Evolutionary conservation across 495 filamentous ascomycete genomes (phyloP).

Genomic region (Hyaloscypha variabilis): DNA sequence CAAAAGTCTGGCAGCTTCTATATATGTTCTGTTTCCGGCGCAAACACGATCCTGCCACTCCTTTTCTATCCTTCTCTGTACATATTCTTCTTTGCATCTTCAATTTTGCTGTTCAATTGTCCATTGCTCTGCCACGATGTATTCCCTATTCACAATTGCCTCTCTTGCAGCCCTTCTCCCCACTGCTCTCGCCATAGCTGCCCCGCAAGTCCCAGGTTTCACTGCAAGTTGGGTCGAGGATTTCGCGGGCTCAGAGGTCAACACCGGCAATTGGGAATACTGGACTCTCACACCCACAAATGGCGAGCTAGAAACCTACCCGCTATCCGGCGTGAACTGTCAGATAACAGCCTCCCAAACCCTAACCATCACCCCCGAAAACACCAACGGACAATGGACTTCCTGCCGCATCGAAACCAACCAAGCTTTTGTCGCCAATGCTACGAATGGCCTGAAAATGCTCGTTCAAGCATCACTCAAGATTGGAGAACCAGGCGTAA

Average conservation of each 20-base stretch:
- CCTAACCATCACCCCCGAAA: slow-evolving; percentile 46
- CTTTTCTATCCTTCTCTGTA: background rate
- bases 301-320: slow-evolving; percentile 48
- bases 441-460: slow-evolving; percentile 39
- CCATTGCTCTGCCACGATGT: background rate
- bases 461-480: slow-evolving; percentile 45
- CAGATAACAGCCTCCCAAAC: slow-evolving; percentile 45
- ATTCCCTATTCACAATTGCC: slow-evolving; percentile 3
- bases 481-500: slow-evolving; percentile 41
- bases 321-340: slow-evolving; percentile 37
- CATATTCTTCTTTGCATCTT: background rate
- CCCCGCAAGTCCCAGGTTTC: slow-evolving; percentile 12
- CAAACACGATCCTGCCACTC: background rate
- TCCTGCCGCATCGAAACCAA: slow-evolving; percentile 51
- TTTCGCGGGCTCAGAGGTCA: slow-evolving; percentile 9
- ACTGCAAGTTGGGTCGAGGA: slow-evolving; percentile 18
- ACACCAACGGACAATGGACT: slow-evolving; percentile 43
- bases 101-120: background rate
- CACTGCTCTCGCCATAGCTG: background rate
- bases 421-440: slow-evolving; percentile 45
- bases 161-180: slow-evolving; percentile 3
- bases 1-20: background rate
- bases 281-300: slow-evolving; percentile 32
- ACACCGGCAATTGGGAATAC: slow-evolving; percentile 18
- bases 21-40: background rate